Evolutionary conservation across 2,329 filamentous ascomycete genomes (phyloP).

Genomic region (Colletotrichum filicis): DNA sequence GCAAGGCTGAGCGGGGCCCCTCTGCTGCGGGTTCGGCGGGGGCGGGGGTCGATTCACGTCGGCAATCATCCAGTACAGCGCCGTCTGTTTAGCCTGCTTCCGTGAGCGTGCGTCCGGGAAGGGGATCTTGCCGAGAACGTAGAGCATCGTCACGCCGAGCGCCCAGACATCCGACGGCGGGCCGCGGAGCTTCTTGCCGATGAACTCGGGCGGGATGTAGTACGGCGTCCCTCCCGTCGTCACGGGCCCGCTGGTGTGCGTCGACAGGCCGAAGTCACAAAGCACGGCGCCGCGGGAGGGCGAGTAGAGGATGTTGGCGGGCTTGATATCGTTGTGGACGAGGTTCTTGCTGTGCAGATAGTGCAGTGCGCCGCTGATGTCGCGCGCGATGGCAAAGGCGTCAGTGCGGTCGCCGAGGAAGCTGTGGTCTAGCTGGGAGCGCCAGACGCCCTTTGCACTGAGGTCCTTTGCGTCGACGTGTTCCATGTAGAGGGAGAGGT

Average conservation of each 20-base stretch:
- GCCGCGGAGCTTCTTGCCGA: conserved; percentile 64
- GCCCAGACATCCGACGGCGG: conserved; percentile 69
- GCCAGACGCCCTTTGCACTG: conserved; percentile 60
- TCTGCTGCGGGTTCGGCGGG: conserved; percentile 46
- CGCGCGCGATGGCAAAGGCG: conserved; percentile 62
- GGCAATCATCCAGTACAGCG: conserved; percentile 69
- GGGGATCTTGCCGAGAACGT: conserved; percentile 64
- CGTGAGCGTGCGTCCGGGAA: conserved; percentile 65
- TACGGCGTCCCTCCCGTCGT: conserved; percentile 69
- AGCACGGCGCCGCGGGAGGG: conserved; percentile 67
- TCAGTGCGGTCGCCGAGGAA: conserved; percentile 63
- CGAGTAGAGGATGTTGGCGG: conserved; percentile 70
- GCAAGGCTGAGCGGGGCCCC: conserved; percentile 23
- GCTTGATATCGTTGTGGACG: conserved; percentile 73
- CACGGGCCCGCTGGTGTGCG: conserved; percentile 55
- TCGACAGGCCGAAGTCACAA: conserved; percentile 70
- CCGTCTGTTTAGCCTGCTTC: conserved; percentile 55
- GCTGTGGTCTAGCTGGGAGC: conserved; percentile 55
- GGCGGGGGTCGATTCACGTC: conserved; percentile 59
- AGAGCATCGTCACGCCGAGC: conserved; percentile 70
- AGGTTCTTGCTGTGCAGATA: conserved; percentile 65
- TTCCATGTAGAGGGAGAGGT: conserved; percentile 71
- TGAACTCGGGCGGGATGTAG: conserved; percentile 71
- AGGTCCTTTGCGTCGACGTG: conserved; percentile 68
- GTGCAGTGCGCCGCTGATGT: conserved; percentile 64